Evolutionary conservation across 768 basidiomycete genomes (phyloP), one percentile per base, ranked within the genome.

Genomic region (Crucibulum laeve): DNA sequence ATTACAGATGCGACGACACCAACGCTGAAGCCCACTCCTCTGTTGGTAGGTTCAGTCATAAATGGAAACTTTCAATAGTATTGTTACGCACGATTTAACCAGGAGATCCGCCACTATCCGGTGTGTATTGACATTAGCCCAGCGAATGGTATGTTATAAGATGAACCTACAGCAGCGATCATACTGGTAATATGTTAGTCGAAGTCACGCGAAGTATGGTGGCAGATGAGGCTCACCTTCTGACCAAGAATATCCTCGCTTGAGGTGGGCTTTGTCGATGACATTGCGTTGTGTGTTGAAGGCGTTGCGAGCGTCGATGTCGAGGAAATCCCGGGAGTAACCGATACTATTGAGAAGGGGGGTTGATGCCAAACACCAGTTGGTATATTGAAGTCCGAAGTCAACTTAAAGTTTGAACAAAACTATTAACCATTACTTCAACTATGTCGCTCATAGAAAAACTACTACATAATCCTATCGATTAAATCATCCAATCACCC

Each of bases 171-270:
- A 58, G 64, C 88, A 91, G 53, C 87, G 87, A 70, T 91, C 89
- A 70, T 88, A 90, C 87, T 91, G 53, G n/a, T n/a, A n/a, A n/a
- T 14, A 17, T 43, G 30, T 18, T 44, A 39, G 17, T 18, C 28
- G 60, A 15, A 64, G 57, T 41, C 40, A 35, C 19, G 30, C 22
- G 37, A 22, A n/a, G 18, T 1, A 5, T 13, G 26, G 22, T 19
- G 4, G 24, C 8, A 17, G 19, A 42, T 22, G n/a, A 19, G 5
- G 47, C 62, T n/a, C 42, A 89, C 94, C 83, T 97, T 97, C 68
- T 91, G 83, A 22, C 82, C 82, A 50, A 96, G 72, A 55, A 89
- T 78, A 62, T 95, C 87, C 71, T 97, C 94, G 68, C 89, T 94
- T 43, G 91, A 84, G 38, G 82, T 61, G 41, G 84, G 75, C 65